Percentiles rank a stretch among this genome's conserved stretches.
Evolutionary conservation across 2,329 filamentous ascomycete species (phyloP).

Genomic region (Ceratocystiopsis minuta): DNA sequence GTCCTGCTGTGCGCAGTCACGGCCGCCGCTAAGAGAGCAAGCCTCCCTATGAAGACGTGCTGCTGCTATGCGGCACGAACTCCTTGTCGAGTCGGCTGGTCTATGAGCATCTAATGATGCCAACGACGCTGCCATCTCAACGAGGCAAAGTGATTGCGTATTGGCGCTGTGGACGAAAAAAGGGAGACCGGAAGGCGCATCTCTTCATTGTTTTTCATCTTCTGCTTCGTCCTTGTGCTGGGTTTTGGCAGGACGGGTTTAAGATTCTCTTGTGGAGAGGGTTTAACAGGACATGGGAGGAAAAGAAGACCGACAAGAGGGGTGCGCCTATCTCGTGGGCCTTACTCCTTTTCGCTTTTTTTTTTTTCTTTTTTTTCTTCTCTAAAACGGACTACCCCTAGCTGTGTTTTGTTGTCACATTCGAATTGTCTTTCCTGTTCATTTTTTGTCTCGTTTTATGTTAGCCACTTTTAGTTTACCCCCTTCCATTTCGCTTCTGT

Average conservation of each 20-base stretch:
- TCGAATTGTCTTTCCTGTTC: conserved; percentile 1
- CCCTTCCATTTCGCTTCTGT: neutral
- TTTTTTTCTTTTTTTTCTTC: neutral
- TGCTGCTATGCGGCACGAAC: no score
- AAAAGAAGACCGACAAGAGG: neutral
- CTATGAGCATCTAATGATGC: no score
- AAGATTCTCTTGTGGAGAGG: no score
- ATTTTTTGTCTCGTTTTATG: neutral
- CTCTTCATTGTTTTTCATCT: neutral
- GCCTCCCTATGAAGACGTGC: no score
- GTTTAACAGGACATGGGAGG: neutral
- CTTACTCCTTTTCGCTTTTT: neutral
- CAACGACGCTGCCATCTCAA: no score
- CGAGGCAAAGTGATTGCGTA: no score
- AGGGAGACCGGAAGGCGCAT: neutral
- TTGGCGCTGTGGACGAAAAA: neutral
- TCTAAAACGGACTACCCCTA: conserved; percentile 5
- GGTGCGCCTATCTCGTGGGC: no score
- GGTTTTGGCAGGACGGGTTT: no score
- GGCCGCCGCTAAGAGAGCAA: conserved; percentile 55
- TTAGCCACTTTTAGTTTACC: neutral
- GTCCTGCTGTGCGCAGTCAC: conserved; percentile 74
- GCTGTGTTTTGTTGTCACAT: conserved; percentile 2
- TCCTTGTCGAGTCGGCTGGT: no score
- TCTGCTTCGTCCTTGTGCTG: neutral